Evolutionary conservation across 306 rosid species (phyloP), one percentile per base, ranked within the genome.

Genomic region (Gleditsia sinensis): DNA sequence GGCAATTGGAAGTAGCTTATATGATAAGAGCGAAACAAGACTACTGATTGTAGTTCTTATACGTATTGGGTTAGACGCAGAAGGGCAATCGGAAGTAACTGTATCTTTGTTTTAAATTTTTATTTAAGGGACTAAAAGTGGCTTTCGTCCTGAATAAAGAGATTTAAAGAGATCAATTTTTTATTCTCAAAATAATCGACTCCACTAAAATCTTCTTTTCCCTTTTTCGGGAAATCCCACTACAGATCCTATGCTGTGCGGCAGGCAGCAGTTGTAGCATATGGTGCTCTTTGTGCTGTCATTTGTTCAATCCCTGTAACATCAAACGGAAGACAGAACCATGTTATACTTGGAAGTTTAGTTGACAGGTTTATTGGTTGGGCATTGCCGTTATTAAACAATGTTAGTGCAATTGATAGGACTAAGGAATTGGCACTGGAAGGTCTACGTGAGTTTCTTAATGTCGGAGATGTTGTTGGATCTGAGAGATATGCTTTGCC

Each of bases 321-420:
- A 6, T 25, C 93, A 0, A 89, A 89, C 62, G 93, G 87, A 14
- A 89, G 98, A 67, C 98, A 89, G 72, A 91, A 91, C 65, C 90
- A 89, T 75, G 89, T 80, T 61, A 66, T 93, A 66, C 87, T 93
- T 12, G 89, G 84, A 28, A 82, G 74, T 66, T 84, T 89, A 81
- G 97, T 89, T 62, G 98, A 93, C 77, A 88, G 97, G 58, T 93
- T 91, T 64, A 80, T 93, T 58, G 88, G 90, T 69, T 93, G 97
- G 98, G 97, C 97, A 0, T 80, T 89, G 88, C 98, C 98, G 9
- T 84, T 87, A 80, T 79, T 91, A 67, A 89, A 82, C 84, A 86
- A 83, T 77, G 81, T 74, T 59, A 45, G 62, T 19, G 70, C 88
- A 3, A 82, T 87, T 16, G 94, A 91, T 46, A 88, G 87, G 65